These are phyloP conservation scores for Rhododendron griersonianum DNA, from an alignment of 148 eudicot genomes.

Conservation along the genomic window DNA sequence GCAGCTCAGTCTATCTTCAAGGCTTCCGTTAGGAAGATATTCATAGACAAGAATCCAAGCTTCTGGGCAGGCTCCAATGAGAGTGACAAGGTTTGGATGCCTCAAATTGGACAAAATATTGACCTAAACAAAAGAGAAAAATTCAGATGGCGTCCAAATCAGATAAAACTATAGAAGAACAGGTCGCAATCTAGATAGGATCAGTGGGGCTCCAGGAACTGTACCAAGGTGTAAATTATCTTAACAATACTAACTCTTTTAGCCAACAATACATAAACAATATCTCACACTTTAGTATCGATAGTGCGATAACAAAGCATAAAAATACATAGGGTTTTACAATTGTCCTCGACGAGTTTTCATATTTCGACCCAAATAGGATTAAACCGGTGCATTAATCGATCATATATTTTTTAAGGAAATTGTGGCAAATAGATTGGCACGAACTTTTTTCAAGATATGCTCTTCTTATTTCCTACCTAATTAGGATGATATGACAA, in stretches of 20 bases:
- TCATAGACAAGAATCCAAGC: constrained; percentile 70
- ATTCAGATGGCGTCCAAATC: not conserved
- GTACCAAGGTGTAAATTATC: not conserved
- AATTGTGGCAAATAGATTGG: not conserved
- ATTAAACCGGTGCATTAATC: not conserved
- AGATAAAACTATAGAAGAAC: not conserved
- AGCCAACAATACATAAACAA: not conserved
- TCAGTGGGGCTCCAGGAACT: not conserved
- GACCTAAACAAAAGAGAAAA: constrained; percentile 39
- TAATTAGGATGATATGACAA: too few species aligned
- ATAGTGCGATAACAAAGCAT: not conserved
- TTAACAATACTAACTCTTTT: not conserved
- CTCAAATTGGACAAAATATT: constrained; percentile 72
- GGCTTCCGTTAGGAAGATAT: constrained; percentile 83
- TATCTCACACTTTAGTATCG: not conserved
- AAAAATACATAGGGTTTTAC: not conserved
- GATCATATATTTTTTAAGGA: too few species aligned
- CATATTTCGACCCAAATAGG: not conserved
- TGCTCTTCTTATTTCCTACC: not conserved
- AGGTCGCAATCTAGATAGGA: not conserved
- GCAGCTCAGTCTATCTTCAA: constrained; percentile 81
- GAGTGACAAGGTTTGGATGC: constrained; percentile 83
- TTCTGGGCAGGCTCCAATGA: constrained; percentile 82
- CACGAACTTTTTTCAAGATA: not conserved
- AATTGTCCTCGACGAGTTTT: not conserved